Evolutionary conservation across 352 stramenopile species (phyloP), one percentile per base, ranked within the genome.

Genomic region (Pythium folliculosum): DNA sequence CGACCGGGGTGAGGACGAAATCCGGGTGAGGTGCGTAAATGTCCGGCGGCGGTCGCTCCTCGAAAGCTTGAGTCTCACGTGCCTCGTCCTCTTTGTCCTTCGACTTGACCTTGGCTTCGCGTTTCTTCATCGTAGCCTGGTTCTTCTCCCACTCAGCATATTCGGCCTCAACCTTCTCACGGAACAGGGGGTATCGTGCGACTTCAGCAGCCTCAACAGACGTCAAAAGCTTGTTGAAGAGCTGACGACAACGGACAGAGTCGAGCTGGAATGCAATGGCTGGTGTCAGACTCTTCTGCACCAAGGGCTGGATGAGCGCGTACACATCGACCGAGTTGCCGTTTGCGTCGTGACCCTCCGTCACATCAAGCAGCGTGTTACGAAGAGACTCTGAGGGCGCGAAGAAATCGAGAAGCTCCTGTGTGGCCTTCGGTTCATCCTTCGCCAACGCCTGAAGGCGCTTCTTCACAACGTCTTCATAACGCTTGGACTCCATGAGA

Each of bases 1-100:
- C 94, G 49, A 93, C 88, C 38, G 95, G 82, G 32, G 96, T 96
- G 37, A 99, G 78, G 57, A 99, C 96, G 64, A 99, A 99, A 65
- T 99, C 97, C n/a, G 97, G 96, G 73, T 99, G 97, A 16, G 97
- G 97, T 6, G 95, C 93, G 47, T 98, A 98, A 44, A 98, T 98
- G 78, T 99, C 96, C 66, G 87, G 87, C 63, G 85, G 82, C 19
- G 84, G 80, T 44, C 86, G 88, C 58, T 95, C 87, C 60, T 95
- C 85, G 40, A 95, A 95, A 13, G 83, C 87, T 59, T 95, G 87
- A 19, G 84, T 67, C 69, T 95, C 87, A 43, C 87, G 87, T 50
- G 88, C 85, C 17, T 90, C 78, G 19, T 95, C 87, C 70, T 95
- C 87, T 60, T 92, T 90, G 51, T 98, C 94, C 70, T 97, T 97